Evolutionary conservation across 768 basidiomycete species (phyloP), one percentile per base, ranked within the genome.

Genomic region (Tephrocybe sp.): DNA sequence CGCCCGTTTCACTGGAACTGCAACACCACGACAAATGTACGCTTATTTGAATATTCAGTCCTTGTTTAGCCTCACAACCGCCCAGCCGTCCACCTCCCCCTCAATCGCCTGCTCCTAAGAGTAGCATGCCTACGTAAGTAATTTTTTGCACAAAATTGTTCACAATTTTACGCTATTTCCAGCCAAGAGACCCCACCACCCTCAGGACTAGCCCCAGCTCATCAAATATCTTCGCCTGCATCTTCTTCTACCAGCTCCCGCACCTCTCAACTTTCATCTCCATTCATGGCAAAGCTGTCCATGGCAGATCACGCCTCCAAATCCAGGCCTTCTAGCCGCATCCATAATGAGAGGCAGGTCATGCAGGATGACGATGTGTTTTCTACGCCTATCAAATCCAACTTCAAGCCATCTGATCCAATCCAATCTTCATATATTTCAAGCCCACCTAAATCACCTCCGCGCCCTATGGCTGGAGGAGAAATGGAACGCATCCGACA

Each of bases 401-500:
- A 43, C 39, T 38, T 45, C 19, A 42, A 47, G 40, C 30, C 29
- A 18, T 50, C 54, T 9, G 43, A 33, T 23, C 15, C 40, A 27
- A 42, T 27, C 29, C 19, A 21, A 16, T 50, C 58, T 16, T 46
- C 57, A 12, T 27, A 44, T 31, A 33, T 55, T 8, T 45, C 30
- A 21, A 55, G 59, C 13, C 63, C 65, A 15, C 61, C 63, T 21
- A 41, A 49, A 29, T 62, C 57, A 38, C 64, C 66, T 6, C 58
- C 59, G 24, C 58, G 53, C 13, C 54, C 66, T 21, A 57, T 62
- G 15, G 59, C 70, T 0, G 81, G 79, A 36, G 77, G 76, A 24
- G 85, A 87, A 59, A 73, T 84, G 61, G 75, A 78, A 44, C 77
- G 80, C 31, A 80, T 87, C 42, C 77, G 78, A 23, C 74, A 76